Evolutionary conservation across 805 yeast species (phyloP), one percentile per base, ranked within the genome.

Genomic region (Lipomyces sp.): DNA sequence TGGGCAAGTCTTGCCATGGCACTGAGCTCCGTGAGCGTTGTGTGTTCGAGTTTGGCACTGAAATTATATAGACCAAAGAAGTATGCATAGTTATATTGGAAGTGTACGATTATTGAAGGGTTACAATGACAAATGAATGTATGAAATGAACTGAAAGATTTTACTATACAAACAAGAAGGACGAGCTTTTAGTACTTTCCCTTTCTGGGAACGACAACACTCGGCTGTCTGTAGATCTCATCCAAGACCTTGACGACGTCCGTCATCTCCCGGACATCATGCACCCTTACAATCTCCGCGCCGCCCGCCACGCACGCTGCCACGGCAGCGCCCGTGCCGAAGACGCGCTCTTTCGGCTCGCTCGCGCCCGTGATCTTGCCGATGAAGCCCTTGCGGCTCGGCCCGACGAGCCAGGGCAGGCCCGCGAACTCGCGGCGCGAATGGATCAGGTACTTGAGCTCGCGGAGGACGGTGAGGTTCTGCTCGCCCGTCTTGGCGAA

Each of bases 1-100:
- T 79, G 87, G 64, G 98, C 98, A 0, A 88, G 93, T 37, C 78
- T 82, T 13, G 85, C 96, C 1, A 93, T 93, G 98, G 95, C 96
- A 0, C 74, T 88, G 61, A 86, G 96, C 58, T 86, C 96, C 1
- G 82, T 88, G 1, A 85, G 95, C 61, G 98, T 91, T 21, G 90
- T 93, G 24, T 61, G 83, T 40, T 85, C 86, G 55, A 88, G 96
- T 0, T 71, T 91, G 53, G 65, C 80, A 61, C 72, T 91, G 61
- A 85, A 84, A 63, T 69, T 71, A 41, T 88, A 62, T 61, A 48
- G 49, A 33, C 58, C 59, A 14, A 47, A 37, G 48, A 55, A 55
- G 45, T 55, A 50, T 28, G 31, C 10, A 26, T 26, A 26, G 6
- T 26, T 7, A n/a, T n/a, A n/a, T n/a, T n/a, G n/a, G n/a, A n/a